A percentile compares a stretch with the other conserved stretches of the same genome.
Evolutionary conservation across 2,329 filamentous ascomycete genomes (phyloP).

Genomic region (Arthrobotrys megalospora): DNA sequence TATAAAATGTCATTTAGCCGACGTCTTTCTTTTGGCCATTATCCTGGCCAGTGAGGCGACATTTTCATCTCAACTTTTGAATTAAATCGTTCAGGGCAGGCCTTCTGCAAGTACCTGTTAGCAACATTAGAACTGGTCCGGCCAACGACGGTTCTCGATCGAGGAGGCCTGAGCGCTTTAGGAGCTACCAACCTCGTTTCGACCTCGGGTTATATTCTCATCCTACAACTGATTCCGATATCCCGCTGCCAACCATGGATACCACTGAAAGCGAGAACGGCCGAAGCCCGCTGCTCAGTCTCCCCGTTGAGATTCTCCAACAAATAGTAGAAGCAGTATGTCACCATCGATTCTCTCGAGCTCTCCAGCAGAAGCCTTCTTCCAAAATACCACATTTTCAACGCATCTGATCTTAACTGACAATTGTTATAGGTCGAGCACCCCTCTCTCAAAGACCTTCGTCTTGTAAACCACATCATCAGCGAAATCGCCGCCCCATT

Average conservation of each 20-base stretch:
- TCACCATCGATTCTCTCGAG: too few species aligned
- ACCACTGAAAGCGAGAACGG: background rate
- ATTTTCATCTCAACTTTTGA: background rate
- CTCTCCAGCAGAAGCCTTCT: background rate
- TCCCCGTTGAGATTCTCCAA: conserved; percentile 49
- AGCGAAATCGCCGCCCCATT: conserved; percentile 3
- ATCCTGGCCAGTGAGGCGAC: conserved; percentile 2
- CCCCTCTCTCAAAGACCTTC: conserved; percentile 21
- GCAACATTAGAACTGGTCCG: too few species aligned
- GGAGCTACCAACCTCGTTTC: background rate
- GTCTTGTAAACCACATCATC: conserved; percentile 2
- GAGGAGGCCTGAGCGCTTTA: too few species aligned
- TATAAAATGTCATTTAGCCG: conserved; percentile 22
- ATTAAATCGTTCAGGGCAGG: background rate
- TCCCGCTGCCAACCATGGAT: background rate
- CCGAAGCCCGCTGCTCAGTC: conserved; percentile 4
- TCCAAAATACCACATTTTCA: conserved; percentile 39
- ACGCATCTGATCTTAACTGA: conserved; percentile 16
- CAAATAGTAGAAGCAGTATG: conserved; percentile 39
- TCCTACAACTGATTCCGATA: background rate
- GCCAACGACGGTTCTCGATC: too few species aligned
- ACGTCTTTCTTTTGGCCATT: background rate
- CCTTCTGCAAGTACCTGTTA: too few species aligned
- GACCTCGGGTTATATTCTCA: too few species aligned
- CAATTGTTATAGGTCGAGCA: background rate